These are phyloP conservation scores for Linnemannia hyalina DNA, from an alignment of 192 early-diverging fungal species.

Conservation along the genomic window DNA sequence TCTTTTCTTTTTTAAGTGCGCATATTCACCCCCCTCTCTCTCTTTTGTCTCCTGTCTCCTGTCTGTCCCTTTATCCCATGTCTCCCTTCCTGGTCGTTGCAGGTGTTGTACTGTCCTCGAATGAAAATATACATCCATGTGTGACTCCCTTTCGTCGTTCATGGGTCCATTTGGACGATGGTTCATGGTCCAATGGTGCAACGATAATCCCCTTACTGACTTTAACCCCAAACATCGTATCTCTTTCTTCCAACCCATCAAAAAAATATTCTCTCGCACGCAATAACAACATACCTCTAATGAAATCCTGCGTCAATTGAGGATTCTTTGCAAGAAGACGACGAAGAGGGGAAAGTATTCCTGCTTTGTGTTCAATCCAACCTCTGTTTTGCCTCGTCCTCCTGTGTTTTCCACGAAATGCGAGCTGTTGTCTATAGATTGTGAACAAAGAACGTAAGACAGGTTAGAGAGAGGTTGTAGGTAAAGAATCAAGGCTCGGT, in stretches of 20 bases:
- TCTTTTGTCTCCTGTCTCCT: background rate
- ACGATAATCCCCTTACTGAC: constrained; percentile 4
- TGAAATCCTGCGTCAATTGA: background rate
- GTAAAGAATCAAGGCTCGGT: background rate
- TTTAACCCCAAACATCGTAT: background rate
- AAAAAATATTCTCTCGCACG: background rate
- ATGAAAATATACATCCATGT: background rate
- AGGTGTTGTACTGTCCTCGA: background rate
- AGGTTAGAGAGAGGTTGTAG: background rate
- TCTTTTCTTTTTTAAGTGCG: background rate
- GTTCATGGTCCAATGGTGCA: constrained; percentile 1
- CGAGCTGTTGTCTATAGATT: background rate
- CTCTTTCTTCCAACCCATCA: background rate
- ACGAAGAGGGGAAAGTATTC: background rate
- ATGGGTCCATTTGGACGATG: too few relatives aligned
- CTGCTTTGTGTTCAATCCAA: background rate
- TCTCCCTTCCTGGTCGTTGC: background rate
- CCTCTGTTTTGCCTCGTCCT: background rate
- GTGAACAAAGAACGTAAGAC: background rate
- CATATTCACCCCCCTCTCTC: background rate
- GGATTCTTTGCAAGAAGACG: background rate
- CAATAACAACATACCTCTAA: background rate
- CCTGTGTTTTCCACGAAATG: background rate
- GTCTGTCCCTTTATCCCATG: background rate
- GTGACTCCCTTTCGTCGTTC: too few relatives aligned